Base-by-base conservation (phyloP, 208 protist species). In the Strigomonas culicis region DNA sequence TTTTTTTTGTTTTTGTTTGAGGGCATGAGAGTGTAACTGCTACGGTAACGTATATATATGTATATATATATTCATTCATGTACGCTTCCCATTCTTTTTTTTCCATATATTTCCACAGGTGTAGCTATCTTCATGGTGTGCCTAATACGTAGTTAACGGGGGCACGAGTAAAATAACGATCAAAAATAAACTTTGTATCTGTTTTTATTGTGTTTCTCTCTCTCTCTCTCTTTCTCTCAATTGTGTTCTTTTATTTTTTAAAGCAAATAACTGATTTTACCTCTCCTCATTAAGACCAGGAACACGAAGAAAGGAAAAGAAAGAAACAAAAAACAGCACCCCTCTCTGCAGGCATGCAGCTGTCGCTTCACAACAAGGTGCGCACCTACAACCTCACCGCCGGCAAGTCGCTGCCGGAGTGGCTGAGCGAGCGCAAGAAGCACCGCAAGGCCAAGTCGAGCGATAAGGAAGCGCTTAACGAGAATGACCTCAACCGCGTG, bases 371-470 rank as follows among this genome's bases (percentile, higher is more conserved):
- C 62, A 94, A 94, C 74, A 84, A 81, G 62, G 88, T 96, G 15
- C 93, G 91, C 64, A 83, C 83, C 0, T 96, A 92, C 78, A 94
- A 96, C 74, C 77, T 96, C 50, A 96, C 90, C 17, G 79, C 85
- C 6, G 90, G 87, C 36, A 92, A 92, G 62, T 92, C 87, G 22
- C 69, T 96, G 30, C 90, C 90, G 21, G 85, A 92, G 64, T 96
- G 87, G 85, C 68, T 96, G 32, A 81, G 72, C 43, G 83, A 93
- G 73, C 74, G 87, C 1, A 75, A 75, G 21, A 87, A 88, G 63
- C 88, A 88, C 66, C 82, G 82, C 59, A 72, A 76, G 43, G n/a
- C n/a, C n/a, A n/a, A n/a, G n/a, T n/a, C n/a, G n/a, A n/a, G n/a
- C n/a, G n/a, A n/a, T n/a, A n/a, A n/a, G n/a, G n/a, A n/a, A n/a